These are phyloP conservation scores for Striga asiatica DNA, from an alignment of 257 asterid genomes.

Conservation along the genomic window DNA sequence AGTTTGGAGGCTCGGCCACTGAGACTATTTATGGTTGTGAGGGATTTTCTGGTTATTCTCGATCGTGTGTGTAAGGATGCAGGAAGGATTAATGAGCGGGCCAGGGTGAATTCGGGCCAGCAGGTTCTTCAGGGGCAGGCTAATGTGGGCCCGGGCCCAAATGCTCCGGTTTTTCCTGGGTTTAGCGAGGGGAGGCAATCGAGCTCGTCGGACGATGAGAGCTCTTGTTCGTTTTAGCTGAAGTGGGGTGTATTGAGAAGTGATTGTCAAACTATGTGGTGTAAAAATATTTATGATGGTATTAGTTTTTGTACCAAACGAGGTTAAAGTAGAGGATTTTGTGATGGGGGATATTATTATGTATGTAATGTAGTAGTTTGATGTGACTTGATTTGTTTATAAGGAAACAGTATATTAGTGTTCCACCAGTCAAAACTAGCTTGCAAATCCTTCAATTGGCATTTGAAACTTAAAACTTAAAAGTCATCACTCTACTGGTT, in stretches of 20 bases:
- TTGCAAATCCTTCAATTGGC: no score
- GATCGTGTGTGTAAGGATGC: constrained; percentile 71
- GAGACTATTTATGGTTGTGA: constrained; percentile 54
- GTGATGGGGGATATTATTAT: no score
- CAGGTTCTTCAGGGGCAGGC: constrained; percentile 22
- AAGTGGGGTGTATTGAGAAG: no score
- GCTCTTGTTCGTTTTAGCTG: constrained; percentile 26
- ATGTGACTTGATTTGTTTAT: no score
- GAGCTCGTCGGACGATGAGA: constrained; percentile 45
- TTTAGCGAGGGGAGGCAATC: constrained; percentile 25
- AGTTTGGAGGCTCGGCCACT: constrained; percentile 67
- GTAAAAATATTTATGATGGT: background rate
- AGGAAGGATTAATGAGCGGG: constrained; percentile 48
- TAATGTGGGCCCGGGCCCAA: constrained; percentile 18
- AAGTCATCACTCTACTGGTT: no score
- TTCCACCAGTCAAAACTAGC: no score
- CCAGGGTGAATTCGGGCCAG: constrained; percentile 39
- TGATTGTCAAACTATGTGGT: no score
- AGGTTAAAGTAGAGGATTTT: no score
- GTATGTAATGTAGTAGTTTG: no score
- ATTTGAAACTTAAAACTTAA: no score
- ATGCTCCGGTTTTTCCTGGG: constrained; percentile 34
- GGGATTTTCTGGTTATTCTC: constrained; percentile 54
- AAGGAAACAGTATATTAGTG: no score
- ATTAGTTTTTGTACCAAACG: no score